Evolutionary conservation across 202 grass and related monocot species (phyloP).

Genomic region (Schoenoplectus tabernaemontani): DNA sequence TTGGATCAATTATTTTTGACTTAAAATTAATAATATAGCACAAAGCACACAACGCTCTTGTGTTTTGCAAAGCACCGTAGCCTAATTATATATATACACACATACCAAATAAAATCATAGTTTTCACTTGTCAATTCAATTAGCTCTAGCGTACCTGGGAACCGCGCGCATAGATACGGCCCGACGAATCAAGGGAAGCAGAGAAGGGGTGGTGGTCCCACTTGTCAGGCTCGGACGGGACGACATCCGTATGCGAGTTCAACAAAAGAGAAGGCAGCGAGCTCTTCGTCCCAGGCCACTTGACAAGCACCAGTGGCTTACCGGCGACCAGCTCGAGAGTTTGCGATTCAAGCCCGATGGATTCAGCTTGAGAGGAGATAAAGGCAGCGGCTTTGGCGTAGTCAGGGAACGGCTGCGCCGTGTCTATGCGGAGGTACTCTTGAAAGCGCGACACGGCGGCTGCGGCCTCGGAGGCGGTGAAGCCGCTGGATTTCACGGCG

Average conservation of each 20-base stretch:
- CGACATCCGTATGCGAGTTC: constrained; percentile 95
- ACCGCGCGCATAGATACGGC: constrained; percentile 76
- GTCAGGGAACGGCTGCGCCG: constrained; percentile 68
- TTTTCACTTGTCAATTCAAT: background rate
- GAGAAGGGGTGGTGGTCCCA: constrained; percentile 87
- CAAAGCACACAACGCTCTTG: no score
- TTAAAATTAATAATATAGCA: no score
- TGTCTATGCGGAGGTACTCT: constrained; percentile 92
- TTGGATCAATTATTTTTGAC: no score
- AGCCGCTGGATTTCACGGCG: background rate
- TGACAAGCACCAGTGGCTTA: constrained; percentile 71
- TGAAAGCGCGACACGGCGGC: constrained; percentile 66
- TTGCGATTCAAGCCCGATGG: constrained; percentile 49
- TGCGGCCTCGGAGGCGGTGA: constrained; percentile 30
- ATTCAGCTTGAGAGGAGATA: constrained; percentile 37
- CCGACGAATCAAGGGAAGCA: constrained; percentile 46
- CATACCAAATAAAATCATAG: background rate
- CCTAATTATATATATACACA: no score
- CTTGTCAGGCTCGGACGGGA: constrained; percentile 72
- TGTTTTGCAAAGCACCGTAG: no score
- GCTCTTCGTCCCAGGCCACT: constrained; percentile 50
- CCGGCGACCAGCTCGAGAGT: constrained; percentile 53
- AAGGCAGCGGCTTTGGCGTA: constrained; percentile 58
- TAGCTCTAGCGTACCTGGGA: constrained; percentile 41
- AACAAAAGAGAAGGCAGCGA: constrained; percentile 68